phyloP scores from a whole-genome alignment of 106 monocot species.

The Acorus gramineus region DNA sequence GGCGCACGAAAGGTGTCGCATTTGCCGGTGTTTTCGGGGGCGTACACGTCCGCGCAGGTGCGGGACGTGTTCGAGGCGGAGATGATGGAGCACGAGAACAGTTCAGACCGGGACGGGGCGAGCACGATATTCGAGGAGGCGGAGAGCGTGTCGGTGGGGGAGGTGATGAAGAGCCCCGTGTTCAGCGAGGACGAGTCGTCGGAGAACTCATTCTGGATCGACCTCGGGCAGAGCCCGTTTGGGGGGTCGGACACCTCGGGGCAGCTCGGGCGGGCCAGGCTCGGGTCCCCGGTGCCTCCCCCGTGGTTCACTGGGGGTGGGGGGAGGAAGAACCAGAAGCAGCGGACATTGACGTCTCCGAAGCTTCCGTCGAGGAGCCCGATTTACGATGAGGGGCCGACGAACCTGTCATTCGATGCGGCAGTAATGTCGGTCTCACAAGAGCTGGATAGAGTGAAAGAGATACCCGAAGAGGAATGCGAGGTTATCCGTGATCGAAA shows the following conservation, averaged over 20 bases:
- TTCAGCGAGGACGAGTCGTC: slow-evolving; percentile 2
- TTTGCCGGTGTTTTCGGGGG: background rate
- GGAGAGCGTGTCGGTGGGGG: background rate
- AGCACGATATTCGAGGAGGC: background rate
- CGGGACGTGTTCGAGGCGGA: background rate
- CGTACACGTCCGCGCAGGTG: background rate
- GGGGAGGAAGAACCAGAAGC: background rate
- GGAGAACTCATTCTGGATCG: background rate
- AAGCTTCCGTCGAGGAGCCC: background rate
- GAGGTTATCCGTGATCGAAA: background rate
- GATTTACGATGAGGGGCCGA: slow-evolving; percentile 1
- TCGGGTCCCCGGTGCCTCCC: background rate
- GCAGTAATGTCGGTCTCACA: background rate
- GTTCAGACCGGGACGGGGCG: background rate
- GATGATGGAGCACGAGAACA: background rate
- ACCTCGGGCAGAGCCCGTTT: background rate
- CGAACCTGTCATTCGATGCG: background rate
- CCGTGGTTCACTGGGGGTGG: background rate
- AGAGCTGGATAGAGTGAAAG: background rate
- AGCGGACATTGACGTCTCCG: background rate
- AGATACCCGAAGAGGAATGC: background rate
- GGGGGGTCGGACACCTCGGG: background rate
- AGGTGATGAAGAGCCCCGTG: slow-evolving; percentile 1
- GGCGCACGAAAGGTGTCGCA: background rate
- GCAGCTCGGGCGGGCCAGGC: background rate